Percentiles rank a stretch among this genome's conserved stretches.
These are phyloP conservation scores for Xylariaceae sp. DNA, from an alignment of 2,329 filamentous ascomycete species.

Conservation along the genomic window DNA sequence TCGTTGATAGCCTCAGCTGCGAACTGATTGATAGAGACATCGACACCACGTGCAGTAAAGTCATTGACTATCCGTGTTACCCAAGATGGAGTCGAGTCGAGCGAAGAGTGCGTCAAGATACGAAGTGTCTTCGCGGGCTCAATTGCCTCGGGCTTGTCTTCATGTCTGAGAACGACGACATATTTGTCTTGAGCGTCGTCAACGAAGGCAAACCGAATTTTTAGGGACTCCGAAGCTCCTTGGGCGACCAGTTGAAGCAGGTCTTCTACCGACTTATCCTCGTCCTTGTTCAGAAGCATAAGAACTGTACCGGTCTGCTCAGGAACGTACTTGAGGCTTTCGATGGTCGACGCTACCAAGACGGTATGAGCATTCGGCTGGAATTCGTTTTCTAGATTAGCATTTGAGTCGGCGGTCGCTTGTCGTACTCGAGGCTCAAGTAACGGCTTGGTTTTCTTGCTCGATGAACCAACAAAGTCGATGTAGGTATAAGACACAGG, in stretches of 20 bases:
- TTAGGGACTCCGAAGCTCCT: not conserved
- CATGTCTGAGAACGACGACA: not conserved
- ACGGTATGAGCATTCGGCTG: not conserved
- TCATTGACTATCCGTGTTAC: not conserved
- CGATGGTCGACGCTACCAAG: not conserved
- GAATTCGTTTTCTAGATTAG: not conserved
- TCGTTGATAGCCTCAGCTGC: not conserved
- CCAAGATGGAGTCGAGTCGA: not conserved
- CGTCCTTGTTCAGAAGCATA: not conserved
- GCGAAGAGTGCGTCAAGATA: conserved; percentile 1
- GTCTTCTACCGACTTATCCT: not conserved
- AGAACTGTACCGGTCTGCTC: not conserved
- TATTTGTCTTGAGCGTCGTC: not conserved
- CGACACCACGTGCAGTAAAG: not conserved
- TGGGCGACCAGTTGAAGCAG: not conserved
- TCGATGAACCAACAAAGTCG: not conserved
- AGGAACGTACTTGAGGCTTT: not conserved
- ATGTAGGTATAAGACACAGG: not conserved
- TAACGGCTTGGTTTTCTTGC: not conserved
- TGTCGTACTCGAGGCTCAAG: not conserved
- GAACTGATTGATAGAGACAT: not conserved
- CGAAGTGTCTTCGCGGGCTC: not conserved
- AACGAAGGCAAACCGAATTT: not conserved
- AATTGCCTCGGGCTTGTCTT: not conserved
- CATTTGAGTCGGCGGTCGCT: not conserved